Percentiles rank a stretch among this genome's conserved stretches.
Evolutionary conservation across 768 basidiomycete genomes (phyloP).

Genomic region (Rhodotorula diobovata): DNA sequence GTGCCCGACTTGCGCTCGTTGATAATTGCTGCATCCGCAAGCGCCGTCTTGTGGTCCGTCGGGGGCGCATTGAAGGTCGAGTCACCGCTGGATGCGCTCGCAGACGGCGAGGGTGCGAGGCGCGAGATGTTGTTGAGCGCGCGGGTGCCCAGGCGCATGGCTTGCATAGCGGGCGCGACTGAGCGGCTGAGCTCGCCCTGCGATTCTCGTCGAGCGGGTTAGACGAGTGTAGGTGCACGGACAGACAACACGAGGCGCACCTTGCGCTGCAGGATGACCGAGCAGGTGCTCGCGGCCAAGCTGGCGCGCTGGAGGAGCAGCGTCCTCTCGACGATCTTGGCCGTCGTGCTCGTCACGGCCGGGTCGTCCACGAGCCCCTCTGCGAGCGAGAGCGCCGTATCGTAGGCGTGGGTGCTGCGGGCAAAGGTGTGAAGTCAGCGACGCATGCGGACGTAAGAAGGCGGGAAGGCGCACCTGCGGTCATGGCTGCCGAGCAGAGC

Average conservation of each 20-base stretch:
- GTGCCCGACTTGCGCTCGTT: conserved; percentile 15
- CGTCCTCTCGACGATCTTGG: conserved; percentile 60
- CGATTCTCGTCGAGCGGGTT: conserved; percentile 48
- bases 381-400: conserved; percentile 47
- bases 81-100: not conserved
- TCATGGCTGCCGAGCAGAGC: conserved; percentile 59
- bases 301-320: conserved; percentile 65
- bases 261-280: conserved; percentile 63
- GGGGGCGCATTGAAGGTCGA: conserved; percentile 2
- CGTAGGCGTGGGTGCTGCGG: conserved; percentile 34
- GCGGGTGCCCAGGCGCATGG: conserved; percentile 35
- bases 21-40: conserved; percentile 15
- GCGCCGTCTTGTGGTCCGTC: conserved; percentile 25
- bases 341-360: conserved; percentile 50
- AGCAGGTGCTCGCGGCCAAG: conserved; percentile 64
- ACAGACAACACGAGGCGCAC: conserved; percentile 48
- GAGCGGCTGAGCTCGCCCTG: conserved; percentile 53
- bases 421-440: not conserved
- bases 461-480: conserved; percentile 54
- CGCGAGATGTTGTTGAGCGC: conserved; percentile 44
- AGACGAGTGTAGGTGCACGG: too few species aligned
- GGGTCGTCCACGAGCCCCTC: conserved; percentile 53
- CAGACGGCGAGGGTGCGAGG: conserved; percentile 36
- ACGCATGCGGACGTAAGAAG: conserved; percentile 47
- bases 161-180: conserved; percentile 47